Evolutionary conservation across 371 early-diverging fungal species (phyloP).

Genomic region (Mucor saturninus): DNA sequence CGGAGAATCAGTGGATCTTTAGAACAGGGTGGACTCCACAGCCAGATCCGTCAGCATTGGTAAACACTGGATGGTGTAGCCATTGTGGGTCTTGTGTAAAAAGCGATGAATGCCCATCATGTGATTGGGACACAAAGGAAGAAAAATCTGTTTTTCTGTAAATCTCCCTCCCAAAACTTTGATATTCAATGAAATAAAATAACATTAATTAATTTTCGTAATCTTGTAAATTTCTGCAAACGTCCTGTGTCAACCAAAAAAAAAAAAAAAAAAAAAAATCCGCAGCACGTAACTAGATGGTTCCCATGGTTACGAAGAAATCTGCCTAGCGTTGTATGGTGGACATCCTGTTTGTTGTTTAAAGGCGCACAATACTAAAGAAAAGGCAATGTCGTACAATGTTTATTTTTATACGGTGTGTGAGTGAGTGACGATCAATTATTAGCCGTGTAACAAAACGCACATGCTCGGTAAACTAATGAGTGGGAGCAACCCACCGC

Average conservation of each 20-base stretch:
- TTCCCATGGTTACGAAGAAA: no score
- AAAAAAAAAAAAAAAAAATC: no score
- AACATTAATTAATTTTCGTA: no score
- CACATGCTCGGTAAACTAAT: not conserved
- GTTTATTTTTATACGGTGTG: not conserved
- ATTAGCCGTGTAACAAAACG: not conserved
- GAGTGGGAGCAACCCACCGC: not conserved
- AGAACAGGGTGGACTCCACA: conserved; percentile 32
- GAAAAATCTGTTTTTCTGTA: not conserved
- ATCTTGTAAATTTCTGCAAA: no score
- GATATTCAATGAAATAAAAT: no score
- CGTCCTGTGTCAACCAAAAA: no score
- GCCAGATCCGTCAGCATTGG: conserved; percentile 15
- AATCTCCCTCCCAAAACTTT: not conserved
- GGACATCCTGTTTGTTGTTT: no score
- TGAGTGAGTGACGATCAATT: not conserved
- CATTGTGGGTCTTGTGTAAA: conserved; percentile 7
- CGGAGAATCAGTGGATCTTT: conserved; percentile 21
- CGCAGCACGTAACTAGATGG: no score
- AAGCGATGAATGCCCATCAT: conserved; percentile 11
- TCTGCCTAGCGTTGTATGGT: no score
- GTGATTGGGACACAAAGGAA: conserved; percentile 2
- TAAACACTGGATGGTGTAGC: conserved; percentile 16
- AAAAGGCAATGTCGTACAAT: not conserved
- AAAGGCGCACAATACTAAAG: not conserved